phyloP scores from a whole-genome alignment of 805 yeast genomes.

The Saturnispora dispora region DNA sequence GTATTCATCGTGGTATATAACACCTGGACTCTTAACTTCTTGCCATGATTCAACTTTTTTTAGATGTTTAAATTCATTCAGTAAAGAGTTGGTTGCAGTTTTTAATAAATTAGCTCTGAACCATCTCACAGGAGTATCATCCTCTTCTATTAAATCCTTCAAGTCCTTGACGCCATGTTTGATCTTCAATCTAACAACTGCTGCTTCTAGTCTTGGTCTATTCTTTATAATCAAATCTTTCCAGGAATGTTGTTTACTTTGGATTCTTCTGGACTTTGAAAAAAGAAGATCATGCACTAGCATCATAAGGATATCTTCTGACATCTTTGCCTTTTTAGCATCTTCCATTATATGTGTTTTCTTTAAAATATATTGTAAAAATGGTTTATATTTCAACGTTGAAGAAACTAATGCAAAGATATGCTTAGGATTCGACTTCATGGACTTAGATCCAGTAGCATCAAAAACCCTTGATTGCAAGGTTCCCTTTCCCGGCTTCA shows the following conservation, averaged over 20 bases:
- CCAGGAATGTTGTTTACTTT: conserved; percentile 79
- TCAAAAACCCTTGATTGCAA: conserved; percentile 45
- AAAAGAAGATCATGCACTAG: conserved; percentile 76
- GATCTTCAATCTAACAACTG: conserved; percentile 66
- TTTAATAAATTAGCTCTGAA: conserved; percentile 63
- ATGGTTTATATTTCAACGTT: conserved; percentile 61
- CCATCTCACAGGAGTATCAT: conserved; percentile 74
- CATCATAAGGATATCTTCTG: conserved; percentile 47
- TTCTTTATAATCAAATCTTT: conserved; percentile 74
- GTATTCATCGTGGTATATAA: conserved; percentile 61
- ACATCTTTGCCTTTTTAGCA: conserved; percentile 39
- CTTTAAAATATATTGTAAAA: conserved; percentile 52
- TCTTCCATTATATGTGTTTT: conserved; percentile 56
- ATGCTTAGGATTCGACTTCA: conserved; percentile 71
- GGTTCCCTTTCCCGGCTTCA: conserved; percentile 40
- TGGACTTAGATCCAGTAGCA: conserved; percentile 34
- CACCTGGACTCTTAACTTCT: conserved; percentile 36
- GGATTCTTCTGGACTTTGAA: conserved; percentile 69
- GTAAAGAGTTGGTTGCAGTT: conserved; percentile 31
- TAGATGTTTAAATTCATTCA: conserved; percentile 36
- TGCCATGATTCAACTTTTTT: conserved; percentile 37
- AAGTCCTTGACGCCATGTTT: conserved; percentile 55
- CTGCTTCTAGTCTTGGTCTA: conserved; percentile 76
- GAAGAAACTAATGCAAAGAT: conserved; percentile 76
- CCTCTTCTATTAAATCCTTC: conserved; percentile 44